A percentile compares a stretch with the other conserved stretches of the same genome.
These are phyloP conservation scores for Aspergillus nidulans DNA, from an alignment of 495 filamentous ascomycete genomes.

Conservation along the genomic window DNA sequence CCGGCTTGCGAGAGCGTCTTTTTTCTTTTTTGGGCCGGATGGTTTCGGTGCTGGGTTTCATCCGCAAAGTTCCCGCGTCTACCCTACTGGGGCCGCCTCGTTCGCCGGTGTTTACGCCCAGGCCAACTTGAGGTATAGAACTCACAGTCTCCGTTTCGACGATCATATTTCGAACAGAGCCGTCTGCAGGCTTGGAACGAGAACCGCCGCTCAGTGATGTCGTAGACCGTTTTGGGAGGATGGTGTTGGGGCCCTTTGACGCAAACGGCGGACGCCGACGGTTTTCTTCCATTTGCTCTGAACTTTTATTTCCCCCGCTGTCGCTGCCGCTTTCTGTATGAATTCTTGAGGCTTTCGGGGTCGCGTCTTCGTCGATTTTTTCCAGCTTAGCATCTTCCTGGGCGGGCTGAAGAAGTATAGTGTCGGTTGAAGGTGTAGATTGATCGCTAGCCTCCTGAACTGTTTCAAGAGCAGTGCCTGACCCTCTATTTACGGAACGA, in stretches of 20 bases:
- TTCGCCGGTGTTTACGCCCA: constrained; percentile 63
- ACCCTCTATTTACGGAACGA: constrained; percentile 53
- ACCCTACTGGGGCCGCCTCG: constrained; percentile 49
- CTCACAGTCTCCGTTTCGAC: constrained; percentile 96
- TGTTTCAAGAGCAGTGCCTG: constrained; percentile 73
- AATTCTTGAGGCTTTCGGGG: constrained; percentile 29
- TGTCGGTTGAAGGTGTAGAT: constrained; percentile 59
- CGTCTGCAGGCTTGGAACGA: constrained; percentile 62
- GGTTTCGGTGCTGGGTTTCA: constrained; percentile 86
- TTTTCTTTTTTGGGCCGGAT: constrained; percentile 90
- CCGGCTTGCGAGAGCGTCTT: constrained; percentile 73
- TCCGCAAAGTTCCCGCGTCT: constrained; percentile 69
- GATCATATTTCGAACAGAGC: constrained; percentile 85
- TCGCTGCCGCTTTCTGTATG: constrained; percentile 47
- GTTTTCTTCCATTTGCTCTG: constrained; percentile 34
- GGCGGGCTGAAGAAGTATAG: constrained; percentile 29
- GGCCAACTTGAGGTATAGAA: constrained; percentile 83
- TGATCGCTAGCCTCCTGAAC: constrained; percentile 88
- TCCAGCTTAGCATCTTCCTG: constrained; percentile 33
- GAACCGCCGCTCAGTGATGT: constrained; percentile 43
- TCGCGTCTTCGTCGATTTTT: constrained; percentile 39
- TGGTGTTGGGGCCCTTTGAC: constrained; percentile 21
- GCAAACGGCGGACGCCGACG: constrained; percentile 26
- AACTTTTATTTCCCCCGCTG: constrained; percentile 44
- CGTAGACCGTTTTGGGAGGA: constrained; percentile 47